Conservation (phyloP, 306 rosid genomes). For the Sesbania bispinosa region DNA sequence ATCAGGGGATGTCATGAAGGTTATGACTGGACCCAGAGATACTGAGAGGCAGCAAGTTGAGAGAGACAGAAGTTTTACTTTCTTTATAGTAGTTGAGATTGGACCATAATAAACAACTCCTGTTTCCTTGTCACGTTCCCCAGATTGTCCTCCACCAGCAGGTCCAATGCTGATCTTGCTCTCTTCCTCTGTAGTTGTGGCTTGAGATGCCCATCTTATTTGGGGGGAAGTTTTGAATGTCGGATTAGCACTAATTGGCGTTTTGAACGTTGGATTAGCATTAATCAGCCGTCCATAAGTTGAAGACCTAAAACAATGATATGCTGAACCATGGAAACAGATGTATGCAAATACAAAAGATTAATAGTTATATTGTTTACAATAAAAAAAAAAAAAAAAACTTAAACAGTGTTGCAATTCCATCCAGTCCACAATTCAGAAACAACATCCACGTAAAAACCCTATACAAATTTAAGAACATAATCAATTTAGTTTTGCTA, state of each 20-base stretch:
- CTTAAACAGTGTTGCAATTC: not conserved
- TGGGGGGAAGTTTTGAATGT: conserved; percentile 13
- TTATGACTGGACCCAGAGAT: conserved; percentile 79
- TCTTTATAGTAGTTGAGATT: conserved; percentile 74
- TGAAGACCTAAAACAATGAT: conserved; percentile 41
- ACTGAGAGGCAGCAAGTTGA: conserved; percentile 94
- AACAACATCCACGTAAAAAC: not conserved
- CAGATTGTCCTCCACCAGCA: conserved; percentile 33
- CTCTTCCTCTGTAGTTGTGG: conserved; percentile 51
- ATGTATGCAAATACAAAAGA: not conserved
- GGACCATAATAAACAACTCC: conserved; percentile 74
- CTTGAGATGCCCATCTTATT: conserved; percentile 76
- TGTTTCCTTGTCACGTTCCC: conserved; percentile 51
- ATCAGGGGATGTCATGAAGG: conserved; percentile 89
- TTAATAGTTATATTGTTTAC: not conserved
- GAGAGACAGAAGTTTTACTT: conserved; percentile 86
- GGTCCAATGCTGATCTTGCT: conserved; percentile 86
- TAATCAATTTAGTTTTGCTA: not conserved
- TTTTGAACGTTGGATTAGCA: conserved; percentile 25
- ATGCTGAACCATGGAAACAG: conserved; percentile 46
- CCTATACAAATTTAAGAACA: not conserved
- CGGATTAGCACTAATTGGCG: not conserved
- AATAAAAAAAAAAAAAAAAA: not conserved
- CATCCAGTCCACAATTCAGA: not conserved
- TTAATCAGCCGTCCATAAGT: conserved; percentile 21